These are phyloP conservation scores for Solanum pimpinellifolium DNA, from an alignment of 257 asterid species.

Conservation along the genomic window DNA sequence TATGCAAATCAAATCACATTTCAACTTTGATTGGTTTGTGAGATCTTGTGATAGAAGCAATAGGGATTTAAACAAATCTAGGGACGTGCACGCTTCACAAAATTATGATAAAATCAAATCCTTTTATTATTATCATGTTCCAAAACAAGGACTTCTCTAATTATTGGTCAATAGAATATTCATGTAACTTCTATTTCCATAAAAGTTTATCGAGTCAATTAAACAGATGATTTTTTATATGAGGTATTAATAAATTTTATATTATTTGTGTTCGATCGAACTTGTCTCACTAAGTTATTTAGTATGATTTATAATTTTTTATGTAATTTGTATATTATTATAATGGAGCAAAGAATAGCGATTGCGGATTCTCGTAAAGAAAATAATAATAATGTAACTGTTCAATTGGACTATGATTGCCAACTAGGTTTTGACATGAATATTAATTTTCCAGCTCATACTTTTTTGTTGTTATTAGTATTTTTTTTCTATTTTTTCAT, in stretches of 20 bases:
- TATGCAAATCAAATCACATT: constrained; percentile 5
- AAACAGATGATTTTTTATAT: not conserved
- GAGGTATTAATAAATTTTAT: not conserved
- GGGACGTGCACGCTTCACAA: not conserved
- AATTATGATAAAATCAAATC: not conserved
- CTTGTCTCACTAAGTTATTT: not conserved
- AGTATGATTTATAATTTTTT: not conserved
- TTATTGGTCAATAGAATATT: constrained; percentile 3
- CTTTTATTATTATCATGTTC: not conserved
- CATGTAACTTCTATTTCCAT: not conserved
- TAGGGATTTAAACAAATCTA: constrained; percentile 1
- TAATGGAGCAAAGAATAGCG: not conserved
- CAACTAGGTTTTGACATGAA: constrained; percentile 1
- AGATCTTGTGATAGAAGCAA: not conserved
- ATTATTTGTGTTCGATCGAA: not conserved
- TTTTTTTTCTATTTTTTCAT: not conserved
- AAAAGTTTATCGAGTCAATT: not conserved
- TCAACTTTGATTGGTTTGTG: not conserved
- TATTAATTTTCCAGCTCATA: not conserved
- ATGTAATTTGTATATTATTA: not conserved
- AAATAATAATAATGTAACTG: not conserved
- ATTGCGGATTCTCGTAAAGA: not conserved
- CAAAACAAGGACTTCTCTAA: not conserved
- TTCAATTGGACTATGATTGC: not conserved
- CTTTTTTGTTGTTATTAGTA: not conserved